Percentiles rank a stretch among this genome's conserved stretches.
These are phyloP conservation scores for Aureobasidium melanogenum DNA, from an alignment of 2,329 filamentous ascomycete genomes.

Conservation along the genomic window DNA sequence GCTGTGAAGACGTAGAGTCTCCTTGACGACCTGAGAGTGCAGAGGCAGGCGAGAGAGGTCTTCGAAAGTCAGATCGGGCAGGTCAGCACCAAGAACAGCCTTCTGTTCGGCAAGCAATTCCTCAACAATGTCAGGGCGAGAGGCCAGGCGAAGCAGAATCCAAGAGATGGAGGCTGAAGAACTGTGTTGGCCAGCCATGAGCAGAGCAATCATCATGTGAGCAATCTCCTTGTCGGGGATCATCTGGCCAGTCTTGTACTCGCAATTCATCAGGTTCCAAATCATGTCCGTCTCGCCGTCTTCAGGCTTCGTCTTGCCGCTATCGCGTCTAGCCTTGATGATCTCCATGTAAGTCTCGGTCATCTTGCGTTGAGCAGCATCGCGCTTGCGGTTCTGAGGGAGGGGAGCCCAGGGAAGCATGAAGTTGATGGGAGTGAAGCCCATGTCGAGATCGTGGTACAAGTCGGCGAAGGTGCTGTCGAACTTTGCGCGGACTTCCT, in stretches of 20 bases:
- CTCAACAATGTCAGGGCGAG: slow-evolving; percentile 67
- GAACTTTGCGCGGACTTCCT: slow-evolving; percentile 71
- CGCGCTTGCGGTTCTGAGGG: slow-evolving; percentile 77
- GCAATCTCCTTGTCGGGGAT: slow-evolving; percentile 80
- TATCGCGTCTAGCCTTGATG: slow-evolving; percentile 59
- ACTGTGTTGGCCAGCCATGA: slow-evolving; percentile 88
- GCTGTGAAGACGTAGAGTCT: slow-evolving; percentile 82
- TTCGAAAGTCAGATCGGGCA: slow-evolving; percentile 69
- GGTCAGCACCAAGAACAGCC: slow-evolving; percentile 60
- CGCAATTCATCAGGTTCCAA: slow-evolving; percentile 78
- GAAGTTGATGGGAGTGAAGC: slow-evolving; percentile 84
- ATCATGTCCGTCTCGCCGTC: slow-evolving; percentile 62
- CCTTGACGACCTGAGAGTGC: slow-evolving; percentile 78
- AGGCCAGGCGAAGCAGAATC: slow-evolving; percentile 74
- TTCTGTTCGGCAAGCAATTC: slow-evolving; percentile 79
- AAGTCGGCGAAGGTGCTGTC: slow-evolving; percentile 71
- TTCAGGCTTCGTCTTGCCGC: slow-evolving; percentile 32
- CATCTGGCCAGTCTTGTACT: slow-evolving; percentile 71
- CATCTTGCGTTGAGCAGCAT: slow-evolving; percentile 71
- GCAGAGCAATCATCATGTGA: slow-evolving; percentile 87
- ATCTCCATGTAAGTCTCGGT: slow-evolving; percentile 75
- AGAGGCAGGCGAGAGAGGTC: slow-evolving; percentile 69
- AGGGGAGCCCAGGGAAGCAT: slow-evolving; percentile 81
- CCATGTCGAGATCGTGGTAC: slow-evolving; percentile 85
- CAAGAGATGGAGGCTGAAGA: slow-evolving; percentile 76